Conservation (phyloP, 2,329 filamentous ascomycete genomes). For the Raffaelea deltoideospora region DNA sequence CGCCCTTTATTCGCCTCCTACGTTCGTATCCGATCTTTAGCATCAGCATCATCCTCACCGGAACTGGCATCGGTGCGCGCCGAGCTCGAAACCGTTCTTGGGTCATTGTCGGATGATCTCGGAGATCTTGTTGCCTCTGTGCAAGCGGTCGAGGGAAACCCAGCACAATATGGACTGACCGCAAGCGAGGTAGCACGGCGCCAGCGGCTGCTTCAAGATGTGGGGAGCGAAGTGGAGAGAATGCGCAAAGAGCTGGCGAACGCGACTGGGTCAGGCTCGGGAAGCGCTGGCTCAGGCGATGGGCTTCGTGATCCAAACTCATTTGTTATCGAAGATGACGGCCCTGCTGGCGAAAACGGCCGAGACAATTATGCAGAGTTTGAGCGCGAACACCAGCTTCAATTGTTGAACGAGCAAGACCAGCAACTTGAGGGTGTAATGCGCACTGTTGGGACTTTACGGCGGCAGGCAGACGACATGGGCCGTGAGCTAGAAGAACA, state of each 20-base stretch:
- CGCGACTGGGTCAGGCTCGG: conserved; percentile 17
- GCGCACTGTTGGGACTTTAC: conserved; percentile 77
- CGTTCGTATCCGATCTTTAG: conserved; percentile 82
- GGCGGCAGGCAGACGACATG: conserved; percentile 89
- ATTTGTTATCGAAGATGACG: conserved; percentile 35
- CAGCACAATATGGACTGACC: conserved; percentile 74
- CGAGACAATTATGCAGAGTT: conserved; percentile 55
- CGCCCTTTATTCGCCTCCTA: conserved; percentile 88
- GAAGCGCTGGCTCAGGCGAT: conserved; percentile 14
- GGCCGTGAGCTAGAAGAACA: conserved; percentile 93
- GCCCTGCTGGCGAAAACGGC: conserved; percentile 9
- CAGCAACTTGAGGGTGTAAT: conserved; percentile 86
- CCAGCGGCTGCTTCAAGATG: conserved; percentile 70
- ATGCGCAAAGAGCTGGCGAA: conserved; percentile 73
- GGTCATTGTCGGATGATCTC: conserved; percentile 65
- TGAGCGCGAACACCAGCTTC: conserved; percentile 78
- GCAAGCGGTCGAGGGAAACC: conserved; percentile 72
- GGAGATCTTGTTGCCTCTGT: conserved; percentile 80
- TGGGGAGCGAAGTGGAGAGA: conserved; percentile 74
- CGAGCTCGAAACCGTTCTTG: conserved; percentile 52
- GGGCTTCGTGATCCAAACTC: conserved; percentile 39
- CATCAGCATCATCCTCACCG: conserved; percentile 54
- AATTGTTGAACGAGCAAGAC: conserved; percentile 93
- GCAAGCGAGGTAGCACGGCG: conserved; percentile 68
- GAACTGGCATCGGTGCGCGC: conserved; percentile 68